Conservation (phyloP, 108 stramenopile species). For the Chaetoceros muelleri region DNA sequence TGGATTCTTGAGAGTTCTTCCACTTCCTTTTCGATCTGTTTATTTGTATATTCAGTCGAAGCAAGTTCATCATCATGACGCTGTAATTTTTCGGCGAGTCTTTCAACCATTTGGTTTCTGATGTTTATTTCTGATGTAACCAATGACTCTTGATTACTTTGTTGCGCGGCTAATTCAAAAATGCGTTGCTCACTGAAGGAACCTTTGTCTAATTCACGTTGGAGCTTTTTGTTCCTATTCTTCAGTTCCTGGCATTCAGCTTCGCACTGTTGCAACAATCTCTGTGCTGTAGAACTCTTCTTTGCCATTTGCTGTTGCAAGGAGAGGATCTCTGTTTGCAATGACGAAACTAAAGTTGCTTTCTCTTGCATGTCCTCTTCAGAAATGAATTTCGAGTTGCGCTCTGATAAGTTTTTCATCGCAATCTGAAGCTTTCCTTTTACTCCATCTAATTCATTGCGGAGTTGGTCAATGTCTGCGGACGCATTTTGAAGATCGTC, state of each 20-base stretch:
- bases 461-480: background rate
- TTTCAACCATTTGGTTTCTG: conserved; percentile 61
- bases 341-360: conserved; percentile 37
- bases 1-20: conserved; percentile 66
- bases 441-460: background rate
- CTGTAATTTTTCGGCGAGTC: conserved; percentile 47
- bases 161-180: conserved; percentile 79
- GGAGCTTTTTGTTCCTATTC: conserved; percentile 55
- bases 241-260: conserved; percentile 60
- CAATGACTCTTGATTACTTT: conserved; percentile 75
- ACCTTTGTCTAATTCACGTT: conserved; percentile 79
- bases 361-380: conserved; percentile 27
- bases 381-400: conserved; percentile 16
- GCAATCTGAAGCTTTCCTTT: conserved; percentile 39
- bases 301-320: conserved; percentile 73
- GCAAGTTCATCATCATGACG: conserved; percentile 67
- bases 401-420: conserved; percentile 24
- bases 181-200: conserved; percentile 77
- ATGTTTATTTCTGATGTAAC: conserved; percentile 64
- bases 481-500: conserved; percentile 27
- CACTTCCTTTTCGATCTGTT: conserved; percentile 59
- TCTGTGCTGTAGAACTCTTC: conserved; percentile 79
- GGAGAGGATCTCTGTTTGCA: conserved; percentile 60
- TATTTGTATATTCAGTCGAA: conserved; percentile 42
- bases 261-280: conserved; percentile 64